A percentile compares a stretch with the other conserved stretches of the same genome.
phyloP scores from a whole-genome alignment of 129 eudicot genomes.

The Dittrichia graveolens region DNA sequence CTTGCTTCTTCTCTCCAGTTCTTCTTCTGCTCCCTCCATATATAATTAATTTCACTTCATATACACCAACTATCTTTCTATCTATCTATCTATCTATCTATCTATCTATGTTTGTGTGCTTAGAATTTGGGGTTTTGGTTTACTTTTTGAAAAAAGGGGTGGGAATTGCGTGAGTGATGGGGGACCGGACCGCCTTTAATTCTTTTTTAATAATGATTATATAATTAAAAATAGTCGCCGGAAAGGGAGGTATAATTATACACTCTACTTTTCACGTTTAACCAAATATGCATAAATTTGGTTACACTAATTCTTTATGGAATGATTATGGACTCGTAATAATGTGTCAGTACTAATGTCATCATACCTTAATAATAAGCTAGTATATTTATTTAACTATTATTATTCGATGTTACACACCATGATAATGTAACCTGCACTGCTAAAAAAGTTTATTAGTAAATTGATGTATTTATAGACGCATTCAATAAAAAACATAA shows the following conservation, averaged over 20 bases:
- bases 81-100: too few relatives aligned
- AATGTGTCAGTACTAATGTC: too few relatives aligned
- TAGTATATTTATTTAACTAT: too few relatives aligned
- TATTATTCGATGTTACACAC: too few relatives aligned
- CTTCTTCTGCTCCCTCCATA: constrained; percentile 63
- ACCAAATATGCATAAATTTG: not conserved
- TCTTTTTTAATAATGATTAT: not conserved
- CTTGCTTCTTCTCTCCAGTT: constrained; percentile 82
- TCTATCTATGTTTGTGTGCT: too few relatives aligned
- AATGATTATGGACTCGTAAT: too few relatives aligned
- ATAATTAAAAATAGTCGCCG: constrained; percentile 9
- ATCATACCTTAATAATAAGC: too few relatives aligned
- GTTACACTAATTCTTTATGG: not conserved
- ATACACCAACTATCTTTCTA: too few relatives aligned
- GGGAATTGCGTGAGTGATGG: constrained; percentile 38
- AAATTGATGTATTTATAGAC: too few relatives aligned
- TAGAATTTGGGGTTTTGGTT: not conserved
- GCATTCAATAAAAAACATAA: too few relatives aligned
- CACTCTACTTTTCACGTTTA: constrained; percentile 4
- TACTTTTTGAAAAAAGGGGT: constrained; percentile 35
- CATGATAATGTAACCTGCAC: too few relatives aligned
- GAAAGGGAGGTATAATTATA: constrained; percentile 19
- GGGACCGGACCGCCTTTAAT: constrained; percentile 31
- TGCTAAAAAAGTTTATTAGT: too few relatives aligned
- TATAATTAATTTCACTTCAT: constrained; percentile 4